Conservation (phyloP, 352 stramenopile genomes). For the Globisporangium rhizosaccharum region DNA sequence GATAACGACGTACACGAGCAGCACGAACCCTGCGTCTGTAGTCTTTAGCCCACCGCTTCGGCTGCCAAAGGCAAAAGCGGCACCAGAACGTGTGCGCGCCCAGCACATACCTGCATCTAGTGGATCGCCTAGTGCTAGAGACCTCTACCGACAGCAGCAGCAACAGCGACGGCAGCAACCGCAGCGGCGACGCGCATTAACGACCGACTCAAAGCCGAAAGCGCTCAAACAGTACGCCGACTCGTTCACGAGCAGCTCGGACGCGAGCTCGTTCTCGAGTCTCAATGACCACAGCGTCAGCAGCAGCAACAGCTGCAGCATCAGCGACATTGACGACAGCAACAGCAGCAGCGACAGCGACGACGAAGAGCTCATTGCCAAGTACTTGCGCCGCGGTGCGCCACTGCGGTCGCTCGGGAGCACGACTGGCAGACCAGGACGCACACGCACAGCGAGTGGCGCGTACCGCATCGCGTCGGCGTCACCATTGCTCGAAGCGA, state of each 20-base stretch:
- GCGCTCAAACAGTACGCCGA: constrained; percentile 2
- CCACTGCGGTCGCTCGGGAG: constrained; percentile 8
- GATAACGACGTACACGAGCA: constrained; percentile 1
- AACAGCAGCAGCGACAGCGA: not conserved
- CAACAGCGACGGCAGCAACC: not conserved
- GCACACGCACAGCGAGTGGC: not conserved
- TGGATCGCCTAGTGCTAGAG: not conserved
- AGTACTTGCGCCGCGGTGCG: constrained; percentile 9
- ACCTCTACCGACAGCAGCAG: not conserved
- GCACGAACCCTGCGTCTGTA: not conserved
- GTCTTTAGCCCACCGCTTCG: not conserved
- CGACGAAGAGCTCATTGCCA: constrained; percentile 16
- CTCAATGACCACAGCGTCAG: constrained; percentile 12
- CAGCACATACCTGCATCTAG: not conserved
- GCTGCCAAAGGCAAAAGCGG: not conserved
- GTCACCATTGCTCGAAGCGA: constrained; percentile 6
- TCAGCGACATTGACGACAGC: constrained; percentile 1
- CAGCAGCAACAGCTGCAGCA: constrained; percentile 5
- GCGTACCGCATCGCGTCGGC: not conserved
- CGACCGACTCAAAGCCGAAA: constrained; percentile 2
- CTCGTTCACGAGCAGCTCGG: constrained; percentile 1
- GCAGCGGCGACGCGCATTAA: constrained; percentile 7
- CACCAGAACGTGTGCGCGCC: not conserved
- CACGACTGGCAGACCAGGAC: not conserved
- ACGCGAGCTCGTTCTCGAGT: constrained; percentile 12